Conservation (phyloP, 2,329 filamentous ascomycete species). For the Ophiobolus disseminans region DNA sequence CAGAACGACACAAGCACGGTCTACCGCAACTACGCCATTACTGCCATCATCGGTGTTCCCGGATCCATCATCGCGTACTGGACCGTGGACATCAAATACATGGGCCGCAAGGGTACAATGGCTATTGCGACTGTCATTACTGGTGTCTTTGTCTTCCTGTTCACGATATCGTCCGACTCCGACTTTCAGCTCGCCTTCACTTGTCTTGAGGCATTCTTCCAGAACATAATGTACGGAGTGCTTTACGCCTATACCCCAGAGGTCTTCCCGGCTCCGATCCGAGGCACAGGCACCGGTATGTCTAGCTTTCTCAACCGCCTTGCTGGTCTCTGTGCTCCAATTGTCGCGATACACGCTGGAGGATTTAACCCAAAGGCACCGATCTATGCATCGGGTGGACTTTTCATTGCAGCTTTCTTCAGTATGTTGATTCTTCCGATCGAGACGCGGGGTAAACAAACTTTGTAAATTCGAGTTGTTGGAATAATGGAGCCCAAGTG, state of each 20-base stretch:
- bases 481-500: no score
- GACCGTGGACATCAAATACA: conserved; percentile 73
- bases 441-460: conserved; percentile 53
- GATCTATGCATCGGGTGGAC: conserved; percentile 52
- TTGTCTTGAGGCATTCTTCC: conserved; percentile 73
- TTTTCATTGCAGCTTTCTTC: conserved; percentile 54
- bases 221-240: conserved; percentile 68
- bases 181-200: conserved; percentile 69
- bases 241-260: conserved; percentile 80
- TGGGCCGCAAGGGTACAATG: conserved; percentile 76
- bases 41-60: conserved; percentile 76
- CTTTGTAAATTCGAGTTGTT: no score
- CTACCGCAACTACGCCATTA: conserved; percentile 85
- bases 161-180: conserved; percentile 64
- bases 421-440: conserved; percentile 53
- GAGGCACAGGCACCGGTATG: conserved; percentile 76
- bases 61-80: conserved; percentile 77
- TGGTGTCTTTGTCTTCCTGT: conserved; percentile 73
- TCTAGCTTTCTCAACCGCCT: conserved; percentile 74
- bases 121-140: conserved; percentile 71
- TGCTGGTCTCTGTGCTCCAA: conserved; percentile 71
- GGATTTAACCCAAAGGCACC: conserved; percentile 49
- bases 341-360: conserved; percentile 63
- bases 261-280: conserved; percentile 74
- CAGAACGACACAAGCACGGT: conserved; percentile 48